These are phyloP conservation scores for Psilocybe subaeruginosa DNA, from an alignment of 768 basidiomycete genomes.

Conservation along the genomic window DNA sequence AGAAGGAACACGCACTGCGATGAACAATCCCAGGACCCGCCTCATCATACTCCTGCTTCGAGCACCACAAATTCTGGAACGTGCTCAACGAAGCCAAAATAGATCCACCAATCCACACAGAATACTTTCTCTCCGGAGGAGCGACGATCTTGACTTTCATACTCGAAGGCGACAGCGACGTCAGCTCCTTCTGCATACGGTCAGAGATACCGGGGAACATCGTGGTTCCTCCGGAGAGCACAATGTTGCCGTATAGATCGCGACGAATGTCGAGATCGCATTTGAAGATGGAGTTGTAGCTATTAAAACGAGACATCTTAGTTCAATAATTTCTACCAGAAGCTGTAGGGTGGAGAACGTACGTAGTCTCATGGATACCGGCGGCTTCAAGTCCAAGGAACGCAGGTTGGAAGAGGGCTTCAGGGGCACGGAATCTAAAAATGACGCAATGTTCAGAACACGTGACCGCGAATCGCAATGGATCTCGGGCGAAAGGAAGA, in stretches of 20 bases:
- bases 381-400: slow-evolving; percentile 89
- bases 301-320: slow-evolving; percentile 24
- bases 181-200: slow-evolving; percentile 95
- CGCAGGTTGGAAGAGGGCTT: slow-evolving; percentile 92
- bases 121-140: slow-evolving; percentile 93
- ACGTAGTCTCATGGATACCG: slow-evolving; percentile 93
- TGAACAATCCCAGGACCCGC: slow-evolving; percentile 73
- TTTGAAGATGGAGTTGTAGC: slow-evolving; percentile 82
- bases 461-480: slow-evolving; percentile 34
- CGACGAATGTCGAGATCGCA: slow-evolving; percentile 88
- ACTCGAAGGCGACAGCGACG: slow-evolving; percentile 79
- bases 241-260: slow-evolving; percentile 80
- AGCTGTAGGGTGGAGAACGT: slow-evolving; percentile 21
- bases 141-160: slow-evolving; percentile 97
- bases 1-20: slow-evolving; percentile 24
- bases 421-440: slow-evolving; percentile 84
- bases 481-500: not conserved
- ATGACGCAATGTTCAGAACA: slow-evolving; percentile 50
- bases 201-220: slow-evolving; percentile 98
- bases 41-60: slow-evolving; percentile 93
- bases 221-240: slow-evolving; percentile 88
- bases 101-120: slow-evolving; percentile 92
- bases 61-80: slow-evolving; percentile 97
- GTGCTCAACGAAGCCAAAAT: slow-evolving; percentile 89
- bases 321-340: slow-evolving; percentile 8